Conservation (phyloP, 75 land plant species). For the Larix kaempferi region DNA sequence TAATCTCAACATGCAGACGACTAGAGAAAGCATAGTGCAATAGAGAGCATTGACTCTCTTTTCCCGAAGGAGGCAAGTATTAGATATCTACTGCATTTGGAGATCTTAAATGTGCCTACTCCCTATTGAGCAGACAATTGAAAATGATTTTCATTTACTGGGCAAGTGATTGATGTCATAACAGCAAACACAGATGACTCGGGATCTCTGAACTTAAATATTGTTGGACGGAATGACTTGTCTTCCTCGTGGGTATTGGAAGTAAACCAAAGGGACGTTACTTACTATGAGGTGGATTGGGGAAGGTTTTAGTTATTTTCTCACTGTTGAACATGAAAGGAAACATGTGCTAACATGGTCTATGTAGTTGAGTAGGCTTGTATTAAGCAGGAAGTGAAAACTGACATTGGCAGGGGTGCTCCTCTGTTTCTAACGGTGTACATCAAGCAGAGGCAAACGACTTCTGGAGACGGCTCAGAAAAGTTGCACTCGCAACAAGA, state of each 20-base stretch:
- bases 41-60: constrained; percentile 54
- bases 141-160: neutral
- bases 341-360: neutral
- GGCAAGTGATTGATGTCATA: constrained; percentile 75
- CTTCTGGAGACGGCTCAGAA: neutral
- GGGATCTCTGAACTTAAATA: constrained; percentile 77
- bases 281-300: neutral
- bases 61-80: constrained; percentile 71
- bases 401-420: neutral
- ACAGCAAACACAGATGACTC: constrained; percentile 46
- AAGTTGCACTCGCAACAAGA: neutral
- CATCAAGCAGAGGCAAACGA: neutral
- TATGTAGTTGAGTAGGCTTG: constrained; percentile 3
- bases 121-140: neutral
- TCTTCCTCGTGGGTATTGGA: constrained; percentile 80
- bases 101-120: neutral
- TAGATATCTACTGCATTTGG: neutral
- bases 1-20: too few relatives aligned
- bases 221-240: constrained; percentile 53
- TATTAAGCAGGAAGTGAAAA: neutral
- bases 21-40: constrained; percentile 37
- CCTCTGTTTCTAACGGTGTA: neutral
- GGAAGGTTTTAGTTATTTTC: neutral
- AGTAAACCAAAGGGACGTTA: constrained; percentile 7
- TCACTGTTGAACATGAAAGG: neutral